phyloP scores from a whole-genome alignment of 1,139 yeast species.

The Blastobotrys buckinghamii region DNA sequence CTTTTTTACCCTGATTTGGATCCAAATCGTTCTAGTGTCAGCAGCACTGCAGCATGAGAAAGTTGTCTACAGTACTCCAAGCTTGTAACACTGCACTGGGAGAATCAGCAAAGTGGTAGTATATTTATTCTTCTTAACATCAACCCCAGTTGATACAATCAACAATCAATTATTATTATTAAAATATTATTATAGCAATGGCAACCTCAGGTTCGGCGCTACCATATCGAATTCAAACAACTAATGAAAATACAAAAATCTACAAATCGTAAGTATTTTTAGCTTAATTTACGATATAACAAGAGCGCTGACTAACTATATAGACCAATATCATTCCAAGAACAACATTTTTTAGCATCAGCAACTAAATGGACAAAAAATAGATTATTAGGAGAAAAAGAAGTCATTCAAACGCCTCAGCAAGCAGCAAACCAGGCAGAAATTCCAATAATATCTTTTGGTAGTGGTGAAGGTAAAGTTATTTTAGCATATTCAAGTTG shows the following conservation, averaged over 20 bases:
- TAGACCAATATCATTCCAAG: slow-evolving; percentile 22
- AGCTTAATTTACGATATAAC: too few species aligned
- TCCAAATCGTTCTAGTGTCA: too few species aligned
- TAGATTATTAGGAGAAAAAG: slow-evolving; percentile 16
- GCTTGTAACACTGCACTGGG: too few species aligned
- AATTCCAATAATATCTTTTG: slow-evolving; percentile 12
- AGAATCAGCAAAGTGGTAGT: too few species aligned
- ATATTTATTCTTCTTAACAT: too few species aligned
- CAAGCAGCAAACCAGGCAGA: background rate
- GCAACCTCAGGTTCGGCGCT: slow-evolving; percentile 11
- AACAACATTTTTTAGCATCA: slow-evolving; percentile 22
- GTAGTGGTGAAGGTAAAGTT: slow-evolving; percentile 16
- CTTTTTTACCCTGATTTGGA: too few species aligned
- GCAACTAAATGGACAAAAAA: slow-evolving; percentile 28
- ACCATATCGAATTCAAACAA: slow-evolving; percentile 14
- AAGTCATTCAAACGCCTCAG: background rate
- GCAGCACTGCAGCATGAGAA: too few species aligned
- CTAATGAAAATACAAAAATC: slow-evolving; percentile 20
- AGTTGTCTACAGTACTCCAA: too few species aligned
- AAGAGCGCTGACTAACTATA: slow-evolving; percentile 1
- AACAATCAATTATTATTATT: too few species aligned
- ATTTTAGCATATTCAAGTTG: slow-evolving; percentile 18
- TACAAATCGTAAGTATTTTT: slow-evolving; percentile 19
- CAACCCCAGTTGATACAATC: too few species aligned
- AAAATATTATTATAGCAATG: too few species aligned